Base-by-base conservation (phyloP, 192 early-diverging fungal genomes). In the Mortierella antarctica region DNA sequence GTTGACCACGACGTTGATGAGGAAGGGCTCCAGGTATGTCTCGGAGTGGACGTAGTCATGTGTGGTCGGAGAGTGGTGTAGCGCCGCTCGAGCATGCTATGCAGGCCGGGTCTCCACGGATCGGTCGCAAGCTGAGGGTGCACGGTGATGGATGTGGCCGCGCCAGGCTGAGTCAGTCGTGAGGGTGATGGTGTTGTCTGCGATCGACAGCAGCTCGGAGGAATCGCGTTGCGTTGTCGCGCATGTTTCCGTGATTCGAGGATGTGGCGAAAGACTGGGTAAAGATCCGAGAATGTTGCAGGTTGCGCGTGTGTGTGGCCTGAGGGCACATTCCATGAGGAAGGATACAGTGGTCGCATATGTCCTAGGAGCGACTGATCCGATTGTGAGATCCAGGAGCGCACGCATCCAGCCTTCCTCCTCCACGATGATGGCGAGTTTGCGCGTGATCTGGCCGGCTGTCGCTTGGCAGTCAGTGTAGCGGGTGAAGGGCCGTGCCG, bases 261-360 rank as follows among this genome's bases (percentile, higher is more conserved):
- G 1, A 80, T 66, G 8, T 47, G 68, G 7, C 77, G 70, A 40
- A 80, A 80, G 2, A 80, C 45, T 52, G 69, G 69, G 40, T 80
- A 80, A 6, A 80, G 77, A 54, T 80, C 77, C 40, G 77, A 68
- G 1, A 80, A 62, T 55, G 75, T 79, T 0, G 64, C n/a, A n/a
- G 51, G 41, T 31, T 55, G 41, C 13, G n/a, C 11, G 10, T 54
- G 57, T 17, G 48, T 49, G 11, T 45, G 31, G 4, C 68, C 49
- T 23, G 46, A 48, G 7, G 31, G 3, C 1, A 31, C 31, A 31
- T 31, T 31, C 31, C 31, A 53, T 5, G 17, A 46, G 9, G 42
- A 50, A 31, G 18, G 46, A 31, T 5, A 45, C 9, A 18, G 54
- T 42, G 2, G 67, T 53, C 42, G 42, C 64, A 31, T 53, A 64